phyloP scores from a whole-genome alignment of 805 yeast genomes.

The Metahyphopichia silvanorum region DNA sequence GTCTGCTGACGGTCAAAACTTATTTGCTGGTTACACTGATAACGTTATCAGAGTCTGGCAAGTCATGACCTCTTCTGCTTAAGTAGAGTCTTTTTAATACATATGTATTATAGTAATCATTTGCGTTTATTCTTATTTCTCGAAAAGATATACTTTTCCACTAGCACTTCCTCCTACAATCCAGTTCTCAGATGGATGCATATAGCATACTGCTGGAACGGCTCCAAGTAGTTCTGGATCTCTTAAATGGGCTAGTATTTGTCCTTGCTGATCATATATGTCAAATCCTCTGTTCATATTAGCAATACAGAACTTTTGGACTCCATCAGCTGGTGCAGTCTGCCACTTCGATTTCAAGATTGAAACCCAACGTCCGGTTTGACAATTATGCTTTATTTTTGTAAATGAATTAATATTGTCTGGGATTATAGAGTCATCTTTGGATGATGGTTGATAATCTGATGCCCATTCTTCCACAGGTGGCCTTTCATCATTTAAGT shows the following conservation, averaged over 20 bases:
- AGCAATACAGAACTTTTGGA: conserved; percentile 84
- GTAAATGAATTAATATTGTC: conserved; percentile 55
- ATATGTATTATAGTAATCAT: conserved; percentile 5
- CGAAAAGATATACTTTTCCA: conserved; percentile 75
- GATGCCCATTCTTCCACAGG: conserved; percentile 24
- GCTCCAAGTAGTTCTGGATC: conserved; percentile 63
- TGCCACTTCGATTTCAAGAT: conserved; percentile 91
- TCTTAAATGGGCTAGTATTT: conserved; percentile 71
- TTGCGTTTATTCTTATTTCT: conserved; percentile 11
- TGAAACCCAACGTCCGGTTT: conserved; percentile 96
- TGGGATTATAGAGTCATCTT: conserved; percentile 17
- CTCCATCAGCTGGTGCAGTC: conserved; percentile 59
- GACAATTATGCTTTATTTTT: conserved; percentile 83
- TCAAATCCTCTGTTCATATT: conserved; percentile 91
- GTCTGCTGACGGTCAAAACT: conserved; percentile 99
- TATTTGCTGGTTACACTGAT: conserved; percentile 99
- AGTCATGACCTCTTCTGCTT: conserved; percentile 84
- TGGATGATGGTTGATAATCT: conserved; percentile 12
- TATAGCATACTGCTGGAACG: conserved; percentile 84
- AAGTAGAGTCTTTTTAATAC: conserved; percentile 11
- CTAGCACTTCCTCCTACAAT: conserved; percentile 91
- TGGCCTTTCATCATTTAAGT: conserved; percentile 29
- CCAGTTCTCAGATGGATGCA: conserved; percentile 90
- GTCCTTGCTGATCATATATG: conserved; percentile 73
- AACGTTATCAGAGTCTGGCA: conserved; percentile 99